Base-by-base conservation (phyloP, 164 flowering plant species). In the Tetrastigma voinierianum region DNA sequence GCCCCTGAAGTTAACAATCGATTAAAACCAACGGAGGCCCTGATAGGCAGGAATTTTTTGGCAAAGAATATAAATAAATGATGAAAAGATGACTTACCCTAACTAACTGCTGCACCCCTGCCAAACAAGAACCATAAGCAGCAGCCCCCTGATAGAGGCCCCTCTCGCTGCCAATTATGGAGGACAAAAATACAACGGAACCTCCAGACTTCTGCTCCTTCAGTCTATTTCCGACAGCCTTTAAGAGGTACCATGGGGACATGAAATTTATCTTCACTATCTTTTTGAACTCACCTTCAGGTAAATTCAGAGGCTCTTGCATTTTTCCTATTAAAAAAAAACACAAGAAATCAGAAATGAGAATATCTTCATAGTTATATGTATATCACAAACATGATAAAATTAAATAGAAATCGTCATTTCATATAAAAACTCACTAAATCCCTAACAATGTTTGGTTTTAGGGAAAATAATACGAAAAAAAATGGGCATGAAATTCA, bases 121-220 rank as follows among this genome's bases (percentile, higher is more conserved):
- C 97, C 70, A 79, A 65, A 71, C 90, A 89, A 2, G 96, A 83
- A 67, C 91, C 96, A 76, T 85, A 95, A 9, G 92, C 96, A 66
- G 94, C 90, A 62, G 93, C 76, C 52, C 99, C 97, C n/a, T 72
- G 86, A 76, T 92, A 91, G 20, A 95, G 17, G 53, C 99, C 99
- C 76, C 97, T 89, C 74, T 89, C 96, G 14, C 84, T 81, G 8
- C 99, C 97, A 48, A 79, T 65, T 65, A 95, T 81, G 4, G 97
- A 74, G 65, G 86, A 83, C 72, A 95, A 32, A 65, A 92, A 82
- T n/a, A 92, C 70, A 51, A 95, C 78, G 40, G 97, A 92, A 44
- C 99, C 99, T 52, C 97, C 98, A 11, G 85, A 75, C 32, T 73
- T 70, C 10, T 67, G 64, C 64, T 90, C 91, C 14, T 86, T 73